Base-by-base conservation (phyloP, 129 eudicot genomes). In the Helianthus tuberosus region DNA sequence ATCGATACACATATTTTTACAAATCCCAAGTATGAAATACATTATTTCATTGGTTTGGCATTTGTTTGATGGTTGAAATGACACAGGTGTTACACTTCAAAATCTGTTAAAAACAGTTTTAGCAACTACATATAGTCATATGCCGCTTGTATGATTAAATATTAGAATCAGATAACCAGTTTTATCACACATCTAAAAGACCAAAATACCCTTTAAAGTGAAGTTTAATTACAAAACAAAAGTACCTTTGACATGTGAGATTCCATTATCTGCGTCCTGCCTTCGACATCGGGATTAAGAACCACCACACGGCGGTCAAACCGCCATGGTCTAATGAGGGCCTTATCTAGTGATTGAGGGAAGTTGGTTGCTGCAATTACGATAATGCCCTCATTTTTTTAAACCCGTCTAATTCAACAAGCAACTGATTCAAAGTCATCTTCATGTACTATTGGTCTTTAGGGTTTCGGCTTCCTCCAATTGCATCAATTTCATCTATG, bases 241-340 rank as follows among this genome's bases (percentile, higher is more conserved):
- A 20, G 25, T 82, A 95, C 99, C 97, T 95, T 95, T 8, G 91
- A 74, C 97, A 91, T 91, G 89, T 95, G 99, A 54, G 91, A 77
- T 63, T 95, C 99, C 93, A 95, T 60, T 49, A 95, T 95, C 87
- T 95, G 99, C 71, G 94, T 81, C 74, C 99, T 86, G 5, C 99
- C 99, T 82, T 95, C 97, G 62, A 95, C 96, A 79, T 95, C 99
- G 6, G 99, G 99, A 87, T 91, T 95, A 1, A 97, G 99, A 49
- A 95, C 99, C 66, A 89, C 97, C 61, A 95, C 84, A 68, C 91
- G 86, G 4, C 99, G 94, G 61, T 95, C 99, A 64, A 95, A 95
- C 55, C 99, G 82, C 23, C 99, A 97, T 20, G 99, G 99, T 78
- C 99, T 91, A 29, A 95, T 86, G 62, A 95, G 80, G 8, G 99